Base-by-base conservation (phyloP, 768 basidiomycete species). In the Galerina marginata region DNA sequence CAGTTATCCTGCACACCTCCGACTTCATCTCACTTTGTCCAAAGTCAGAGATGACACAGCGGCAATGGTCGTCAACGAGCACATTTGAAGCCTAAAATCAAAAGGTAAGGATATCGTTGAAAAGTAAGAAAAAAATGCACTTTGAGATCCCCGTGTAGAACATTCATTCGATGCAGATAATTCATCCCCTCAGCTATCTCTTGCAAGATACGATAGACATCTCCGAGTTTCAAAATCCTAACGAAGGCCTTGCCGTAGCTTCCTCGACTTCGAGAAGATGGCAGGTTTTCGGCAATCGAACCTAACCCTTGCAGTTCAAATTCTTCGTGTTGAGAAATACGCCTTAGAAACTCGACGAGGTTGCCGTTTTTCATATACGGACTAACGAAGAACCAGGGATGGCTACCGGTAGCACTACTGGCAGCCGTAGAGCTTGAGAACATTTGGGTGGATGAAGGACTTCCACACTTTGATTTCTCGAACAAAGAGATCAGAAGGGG, bases 71-170 rank as follows among this genome's bases (percentile, higher is more conserved):
- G 64, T 89, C 85, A 12, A 95, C 85, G 2, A 95, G 83, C 14
- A 94, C 83, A 68, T 95, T 95, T 2, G 88, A 80, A 2, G 84
- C 90, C 89, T 84, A 47, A 6, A 44, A 44, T 16, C 36, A 48
- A 42, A 43, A 29, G 39, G 59, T 53, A 10, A 42, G 36, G 43
- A 9, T 14, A 52, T 37, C n/a, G 9, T 42, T 10, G 9, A 25
- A 49, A 12, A 10, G n/a, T 26, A 56, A 23, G 29, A 33, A 23
- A 33, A 49, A 44, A 10, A 67, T 77, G 54, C 37, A 89, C 91
- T 81, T 93, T 94, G 51, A 95, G 78, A 73, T 93, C 90, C 1
- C 92, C 92, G 68, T 95, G 93, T 62, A 92, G 68, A 3, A 93
- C 83, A 3, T 83, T 87, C 59, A 82, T 74, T 5, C 71, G 67